A percentile compares a stretch with the other conserved stretches of the same genome.
phyloP scores from a whole-genome alignment of 345 rosid genomes.

The Nephelium lappaceum region DNA sequence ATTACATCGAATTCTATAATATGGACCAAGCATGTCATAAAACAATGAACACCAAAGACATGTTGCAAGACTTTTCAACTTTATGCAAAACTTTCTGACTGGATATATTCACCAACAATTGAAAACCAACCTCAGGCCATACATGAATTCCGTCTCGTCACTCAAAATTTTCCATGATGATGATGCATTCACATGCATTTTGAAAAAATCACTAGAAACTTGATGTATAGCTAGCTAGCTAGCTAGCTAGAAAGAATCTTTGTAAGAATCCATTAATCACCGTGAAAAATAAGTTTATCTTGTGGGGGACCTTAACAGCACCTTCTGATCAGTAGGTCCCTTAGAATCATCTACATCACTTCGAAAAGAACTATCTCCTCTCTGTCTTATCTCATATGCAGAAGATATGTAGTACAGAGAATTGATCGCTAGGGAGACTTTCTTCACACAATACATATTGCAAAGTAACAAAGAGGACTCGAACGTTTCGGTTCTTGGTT shows the following conservation, averaged over 20 bases:
- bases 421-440: conserved; percentile 45
- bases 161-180: conserved; percentile 22
- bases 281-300: background rate
- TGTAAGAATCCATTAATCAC: conserved; percentile 2
- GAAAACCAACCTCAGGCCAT: conserved; percentile 3
- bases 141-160: background rate
- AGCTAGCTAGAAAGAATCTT: no score
- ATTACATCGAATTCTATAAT: no score
- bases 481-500: conserved; percentile 50
- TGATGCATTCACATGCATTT: conserved; percentile 15
- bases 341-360: conserved; percentile 56
- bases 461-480: conserved; percentile 23
- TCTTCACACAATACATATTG: conserved; percentile 15
- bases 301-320: conserved; percentile 39
- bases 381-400: background rate
- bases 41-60: background rate
- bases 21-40: conserved; percentile 6
- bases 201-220: conserved; percentile 30
- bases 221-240: no score
- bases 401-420: background rate
- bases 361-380: conserved; percentile 40
- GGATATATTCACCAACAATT: background rate
- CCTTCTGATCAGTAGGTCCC: conserved; percentile 32
- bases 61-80: background rate
- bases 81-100: background rate